phyloP scores from a whole-genome alignment of 345 rosid genomes.

The Punica granatum region DNA sequence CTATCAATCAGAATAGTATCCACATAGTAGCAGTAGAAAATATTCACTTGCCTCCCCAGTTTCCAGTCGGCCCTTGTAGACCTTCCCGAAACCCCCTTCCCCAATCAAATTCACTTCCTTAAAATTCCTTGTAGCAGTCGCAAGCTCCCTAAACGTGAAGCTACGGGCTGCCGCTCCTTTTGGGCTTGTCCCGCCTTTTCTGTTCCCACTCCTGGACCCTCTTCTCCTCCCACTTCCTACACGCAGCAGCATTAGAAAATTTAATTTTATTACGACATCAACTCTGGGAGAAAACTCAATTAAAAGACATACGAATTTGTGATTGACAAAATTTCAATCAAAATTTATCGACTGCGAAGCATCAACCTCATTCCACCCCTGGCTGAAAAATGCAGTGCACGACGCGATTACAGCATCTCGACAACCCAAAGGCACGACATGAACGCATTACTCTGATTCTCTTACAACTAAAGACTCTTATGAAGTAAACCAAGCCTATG shows the following conservation, averaged over 20 bases:
- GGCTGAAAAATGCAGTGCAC: background rate
- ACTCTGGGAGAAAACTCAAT: background rate
- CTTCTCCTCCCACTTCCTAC: slow-evolving; percentile 13
- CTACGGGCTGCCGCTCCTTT: slow-evolving; percentile 53
- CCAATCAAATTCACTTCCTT: slow-evolving; percentile 73
- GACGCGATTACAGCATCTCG: background rate
- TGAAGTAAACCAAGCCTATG: background rate
- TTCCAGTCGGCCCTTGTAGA: slow-evolving; percentile 76
- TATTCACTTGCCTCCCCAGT: slow-evolving; percentile 53
- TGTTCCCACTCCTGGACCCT: slow-evolving; percentile 20
- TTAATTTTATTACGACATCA: background rate
- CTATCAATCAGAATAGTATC: background rate
- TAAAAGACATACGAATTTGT: background rate
- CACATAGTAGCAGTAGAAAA: background rate
- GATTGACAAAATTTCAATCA: background rate
- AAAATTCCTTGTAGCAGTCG: slow-evolving; percentile 66
- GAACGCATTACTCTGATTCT: background rate
- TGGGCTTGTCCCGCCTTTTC: slow-evolving; percentile 11
- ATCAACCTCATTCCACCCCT: background rate
- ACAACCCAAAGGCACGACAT: background rate
- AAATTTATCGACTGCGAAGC: background rate
- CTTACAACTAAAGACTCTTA: background rate
- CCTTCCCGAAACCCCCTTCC: slow-evolving; percentile 96
- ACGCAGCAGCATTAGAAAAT: background rate
- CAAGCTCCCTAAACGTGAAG: slow-evolving; percentile 79